Conservation (phyloP, 768 basidiomycete species). For the Austroboletus festivus region DNA sequence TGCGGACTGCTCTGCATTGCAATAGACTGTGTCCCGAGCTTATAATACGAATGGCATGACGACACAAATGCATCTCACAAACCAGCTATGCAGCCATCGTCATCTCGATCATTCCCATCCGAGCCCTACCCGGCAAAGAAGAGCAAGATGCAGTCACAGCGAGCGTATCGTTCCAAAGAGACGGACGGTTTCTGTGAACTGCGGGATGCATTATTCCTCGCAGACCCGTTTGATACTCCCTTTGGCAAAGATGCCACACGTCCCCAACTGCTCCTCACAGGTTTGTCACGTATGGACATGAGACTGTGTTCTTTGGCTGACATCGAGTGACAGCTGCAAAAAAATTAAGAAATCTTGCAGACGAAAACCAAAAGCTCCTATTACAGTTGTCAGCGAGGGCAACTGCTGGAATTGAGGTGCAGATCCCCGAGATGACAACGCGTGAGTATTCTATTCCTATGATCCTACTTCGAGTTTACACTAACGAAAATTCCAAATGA, state of each 20-base stretch:
- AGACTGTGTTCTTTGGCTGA: slow-evolving; percentile 1
- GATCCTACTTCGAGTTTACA: slow-evolving; percentile 1
- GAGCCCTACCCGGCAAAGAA: slow-evolving; percentile 12
- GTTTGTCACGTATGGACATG: background rate
- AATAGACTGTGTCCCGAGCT: background rate
- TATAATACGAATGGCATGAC: slow-evolving; percentile 15
- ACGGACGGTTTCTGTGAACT: slow-evolving; percentile 8
- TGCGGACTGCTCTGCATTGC: too few species aligned
- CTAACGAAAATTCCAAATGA: slow-evolving; percentile 11
- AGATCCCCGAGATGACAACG: background rate
- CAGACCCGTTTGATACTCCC: slow-evolving; percentile 12
- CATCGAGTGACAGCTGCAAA: slow-evolving; percentile 38
- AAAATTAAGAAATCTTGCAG: slow-evolving; percentile 40
- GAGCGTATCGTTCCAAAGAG: slow-evolving; percentile 25
- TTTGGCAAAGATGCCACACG: slow-evolving; percentile 14
- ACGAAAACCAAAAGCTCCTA: slow-evolving; percentile 19
- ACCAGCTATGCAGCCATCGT: slow-evolving; percentile 15
- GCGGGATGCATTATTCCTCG: slow-evolving; percentile 8
- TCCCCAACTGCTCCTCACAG: background rate
- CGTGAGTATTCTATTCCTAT: slow-evolving; percentile 11
- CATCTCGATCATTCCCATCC: slow-evolving; percentile 7
- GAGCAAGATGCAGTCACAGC: slow-evolving; percentile 26
- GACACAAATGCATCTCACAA: slow-evolving; percentile 15
- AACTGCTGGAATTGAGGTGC: background rate
- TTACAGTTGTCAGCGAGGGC: slow-evolving; percentile 1